phyloP scores from a whole-genome alignment of 169 alveolate species.

The Eimeria zaria region DNA sequence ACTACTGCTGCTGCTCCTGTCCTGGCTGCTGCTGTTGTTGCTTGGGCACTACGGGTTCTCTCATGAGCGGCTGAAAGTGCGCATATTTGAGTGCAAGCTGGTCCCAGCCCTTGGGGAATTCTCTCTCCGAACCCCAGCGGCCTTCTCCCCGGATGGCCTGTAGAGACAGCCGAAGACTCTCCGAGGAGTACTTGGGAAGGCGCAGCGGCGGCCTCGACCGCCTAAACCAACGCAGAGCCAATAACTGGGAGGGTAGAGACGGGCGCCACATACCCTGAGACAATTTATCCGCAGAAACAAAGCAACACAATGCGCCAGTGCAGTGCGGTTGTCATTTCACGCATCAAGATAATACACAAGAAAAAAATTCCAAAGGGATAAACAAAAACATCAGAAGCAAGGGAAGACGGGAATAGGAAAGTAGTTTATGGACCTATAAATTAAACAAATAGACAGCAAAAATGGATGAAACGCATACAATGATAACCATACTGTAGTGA shows the following conservation, averaged over 20 bases:
- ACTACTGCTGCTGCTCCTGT: not conserved
- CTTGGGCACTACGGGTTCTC: slow-evolving; percentile 20
- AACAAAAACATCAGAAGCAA: not conserved
- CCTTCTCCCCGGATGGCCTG: slow-evolving; percentile 94
- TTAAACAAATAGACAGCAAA: not conserved
- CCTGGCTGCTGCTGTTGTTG: slow-evolving; percentile 13
- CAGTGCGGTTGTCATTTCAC: not conserved
- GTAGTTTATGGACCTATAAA: not conserved
- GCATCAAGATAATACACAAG: not conserved
- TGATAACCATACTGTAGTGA: too few species aligned
- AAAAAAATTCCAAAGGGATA: not conserved
- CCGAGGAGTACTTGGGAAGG: slow-evolving; percentile 93
- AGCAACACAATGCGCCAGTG: not conserved
- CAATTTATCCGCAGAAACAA: not conserved
- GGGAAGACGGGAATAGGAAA: not conserved
- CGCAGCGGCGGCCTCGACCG: slow-evolving; percentile 88
- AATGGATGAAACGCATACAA: too few species aligned
- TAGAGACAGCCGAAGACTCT: slow-evolving; percentile 90
- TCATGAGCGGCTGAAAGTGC: slow-evolving; percentile 89
- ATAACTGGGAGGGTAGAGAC: slow-evolving; percentile 89
- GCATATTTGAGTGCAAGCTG: slow-evolving; percentile 92
- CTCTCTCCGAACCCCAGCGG: slow-evolving; percentile 94
- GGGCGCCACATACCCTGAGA: slow-evolving; percentile 94
- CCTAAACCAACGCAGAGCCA: slow-evolving; percentile 92
- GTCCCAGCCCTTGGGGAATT: slow-evolving; percentile 94